phyloP scores from a whole-genome alignment of 2,329 filamentous ascomycete genomes.

The Beauveria sp. region DNA sequence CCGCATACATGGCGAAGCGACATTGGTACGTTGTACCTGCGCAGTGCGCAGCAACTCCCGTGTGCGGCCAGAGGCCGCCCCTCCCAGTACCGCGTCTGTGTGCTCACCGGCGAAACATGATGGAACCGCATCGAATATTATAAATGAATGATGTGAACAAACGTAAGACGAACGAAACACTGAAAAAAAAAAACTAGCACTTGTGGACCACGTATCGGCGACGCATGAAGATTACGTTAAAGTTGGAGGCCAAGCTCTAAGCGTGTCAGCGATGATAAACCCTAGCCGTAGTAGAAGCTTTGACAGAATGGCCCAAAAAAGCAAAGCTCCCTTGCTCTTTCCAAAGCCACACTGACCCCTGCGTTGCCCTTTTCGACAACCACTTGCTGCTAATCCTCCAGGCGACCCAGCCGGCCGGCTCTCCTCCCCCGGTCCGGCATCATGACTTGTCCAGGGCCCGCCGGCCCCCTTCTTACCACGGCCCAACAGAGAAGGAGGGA shows the following conservation, averaged over 20 bases:
- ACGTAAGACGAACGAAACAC: no score
- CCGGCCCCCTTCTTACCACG: not conserved
- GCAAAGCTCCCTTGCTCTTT: not conserved
- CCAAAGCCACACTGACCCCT: not conserved
- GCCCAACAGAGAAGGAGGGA: not conserved
- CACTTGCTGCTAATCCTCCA: not conserved
- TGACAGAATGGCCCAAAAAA: no score
- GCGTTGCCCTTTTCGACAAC: not conserved
- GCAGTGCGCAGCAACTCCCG: not conserved
- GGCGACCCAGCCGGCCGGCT: not conserved
- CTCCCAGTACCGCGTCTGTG: not conserved
- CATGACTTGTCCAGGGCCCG: not conserved
- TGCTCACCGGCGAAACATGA: not conserved
- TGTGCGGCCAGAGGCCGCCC: not conserved
- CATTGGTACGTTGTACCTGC: not conserved
- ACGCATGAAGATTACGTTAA: not conserved
- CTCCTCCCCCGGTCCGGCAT: not conserved
- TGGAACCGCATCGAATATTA: not conserved
- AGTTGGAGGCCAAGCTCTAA: not conserved
- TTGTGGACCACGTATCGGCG: not conserved
- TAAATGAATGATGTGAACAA: no score
- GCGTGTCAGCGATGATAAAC: not conserved
- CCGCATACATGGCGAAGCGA: not conserved
- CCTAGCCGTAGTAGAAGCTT: not conserved
- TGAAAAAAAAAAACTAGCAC: not conserved